Evolutionary conservation across 352 stramenopile species (phyloP), one percentile per base, ranked within the genome.

Genomic region (Phytopythium ostracodes): DNA sequence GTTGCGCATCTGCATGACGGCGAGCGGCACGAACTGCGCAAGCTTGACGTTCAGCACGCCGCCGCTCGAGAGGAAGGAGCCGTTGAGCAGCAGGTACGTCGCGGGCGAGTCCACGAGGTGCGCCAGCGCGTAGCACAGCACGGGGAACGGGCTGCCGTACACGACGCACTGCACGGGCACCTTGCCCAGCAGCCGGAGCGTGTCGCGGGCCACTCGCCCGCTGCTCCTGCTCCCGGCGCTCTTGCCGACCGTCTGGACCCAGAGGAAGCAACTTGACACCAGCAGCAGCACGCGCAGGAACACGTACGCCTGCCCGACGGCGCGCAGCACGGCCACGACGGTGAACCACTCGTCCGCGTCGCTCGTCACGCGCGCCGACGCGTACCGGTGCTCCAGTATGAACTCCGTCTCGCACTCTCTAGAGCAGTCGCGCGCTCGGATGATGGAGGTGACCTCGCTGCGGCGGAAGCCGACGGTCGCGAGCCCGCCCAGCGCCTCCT

Each of bases 161-260:
- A 86, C 65, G 33, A 88, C 65, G 17, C 70, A 77, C 42, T 88
- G 74, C 8, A 68, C 76, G 8, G 76, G 76, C 10, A 82, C 66
- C 40, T 63, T 76, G 38, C 76, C 59, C 38, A 88, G 75, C 1
- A 84, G 46, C 38, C 43, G 22, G 4, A n/a, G 43, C 18, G 43
- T 25, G 43, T n/a, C 43, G 2, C 17, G 22, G 6, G 24, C 4
- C 22, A 25, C 18, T 3, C 22, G 43, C 12, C 17, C 5, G 43
- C 9, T 9, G 22, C 52, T 65, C 24, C 56, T 31, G 1, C 64
- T 6, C 18, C 29, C 43, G 27, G 52, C 18, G 8, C 25, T 29
- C 43, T 10, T 38, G 24, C 18, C 10, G 15, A 0, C 50, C 35
- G 24, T 49, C 24, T 10, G 10, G 4, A 4, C 29, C 57, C 15